Evolutionary conservation across 2,329 filamentous ascomycete species (phyloP).

Genomic region (Dactylonectria estremocensis): DNA sequence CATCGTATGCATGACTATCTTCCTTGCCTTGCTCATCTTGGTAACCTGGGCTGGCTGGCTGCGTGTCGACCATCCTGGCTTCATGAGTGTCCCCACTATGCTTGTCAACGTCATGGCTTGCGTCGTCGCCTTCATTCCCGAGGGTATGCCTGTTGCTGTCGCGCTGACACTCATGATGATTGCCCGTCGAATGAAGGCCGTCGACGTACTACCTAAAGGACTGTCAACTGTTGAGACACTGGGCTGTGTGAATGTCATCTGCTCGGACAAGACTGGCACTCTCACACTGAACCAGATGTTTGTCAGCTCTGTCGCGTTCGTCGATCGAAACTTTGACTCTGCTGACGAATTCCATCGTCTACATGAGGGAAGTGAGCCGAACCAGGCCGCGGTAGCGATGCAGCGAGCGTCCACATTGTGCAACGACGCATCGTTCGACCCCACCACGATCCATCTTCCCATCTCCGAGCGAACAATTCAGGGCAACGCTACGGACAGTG

Average conservation of each 20-base stretch:
- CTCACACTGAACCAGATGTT: conserved; percentile 63
- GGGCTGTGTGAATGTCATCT: conserved; percentile 61
- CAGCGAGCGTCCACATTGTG: conserved; percentile 50
- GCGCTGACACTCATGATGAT: conserved; percentile 60
- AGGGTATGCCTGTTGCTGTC: conserved; percentile 58
- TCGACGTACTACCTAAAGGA: conserved; percentile 60
- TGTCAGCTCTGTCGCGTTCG: conserved; percentile 56
- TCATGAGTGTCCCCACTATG: conserved; percentile 61
- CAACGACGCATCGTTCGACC: conserved; percentile 61
- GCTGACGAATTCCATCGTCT: conserved; percentile 45
- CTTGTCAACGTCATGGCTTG: conserved; percentile 63
- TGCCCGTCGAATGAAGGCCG: conserved; percentile 59
- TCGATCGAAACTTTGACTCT: conserved; percentile 50
- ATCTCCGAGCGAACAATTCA: conserved; percentile 54
- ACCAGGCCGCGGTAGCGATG: conserved; percentile 13
- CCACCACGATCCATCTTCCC: conserved; percentile 53
- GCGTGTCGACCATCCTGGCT: conserved; percentile 52
- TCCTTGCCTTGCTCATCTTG: conserved; percentile 58
- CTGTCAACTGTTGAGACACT: conserved; percentile 60
- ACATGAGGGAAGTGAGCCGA: not conserved
- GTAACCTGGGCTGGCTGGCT: conserved; percentile 63
- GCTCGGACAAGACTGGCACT: conserved; percentile 61
- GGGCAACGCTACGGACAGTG: conserved; percentile 61
- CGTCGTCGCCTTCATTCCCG: conserved; percentile 58
- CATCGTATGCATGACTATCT: conserved; percentile 57